Conservation (phyloP, 345 rosid genomes). For the Psidium guajava region DNA sequence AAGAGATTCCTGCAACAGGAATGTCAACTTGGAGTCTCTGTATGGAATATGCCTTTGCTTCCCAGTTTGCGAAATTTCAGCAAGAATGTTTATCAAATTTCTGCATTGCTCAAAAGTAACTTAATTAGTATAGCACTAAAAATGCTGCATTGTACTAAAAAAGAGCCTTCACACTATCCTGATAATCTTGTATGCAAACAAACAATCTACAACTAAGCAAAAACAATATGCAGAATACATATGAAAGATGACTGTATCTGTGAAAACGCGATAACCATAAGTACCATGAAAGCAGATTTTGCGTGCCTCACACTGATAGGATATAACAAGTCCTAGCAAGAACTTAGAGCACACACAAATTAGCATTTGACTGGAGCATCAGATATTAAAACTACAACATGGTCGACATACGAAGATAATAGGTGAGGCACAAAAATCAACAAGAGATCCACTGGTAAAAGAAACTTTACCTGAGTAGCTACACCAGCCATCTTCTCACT, state of each 20-base stretch:
- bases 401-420: not conserved
- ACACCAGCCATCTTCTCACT: too few relatives aligned
- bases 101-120: slow-evolving; percentile 32
- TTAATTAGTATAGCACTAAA: not conserved
- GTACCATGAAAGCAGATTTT: not conserved
- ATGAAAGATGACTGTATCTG: not conserved
- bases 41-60: slow-evolving; percentile 99
- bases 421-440: too few relatives aligned
- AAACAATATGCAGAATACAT: not conserved
- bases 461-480: too few relatives aligned
- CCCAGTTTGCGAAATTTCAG: slow-evolving; percentile 93
- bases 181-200: not conserved
- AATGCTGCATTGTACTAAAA: not conserved
- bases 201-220: not conserved
- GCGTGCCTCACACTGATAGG: not conserved
- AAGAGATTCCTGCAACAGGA: slow-evolving; percentile 93
- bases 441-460: too few relatives aligned
- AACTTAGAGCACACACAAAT: not conserved
- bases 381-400: not conserved
- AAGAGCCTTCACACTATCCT: not conserved
- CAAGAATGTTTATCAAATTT: slow-evolving; percentile 96
- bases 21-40: slow-evolving; percentile 96
- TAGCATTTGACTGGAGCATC: not conserved
- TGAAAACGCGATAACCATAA: too few relatives aligned
- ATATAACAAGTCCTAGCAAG: not conserved